These are phyloP conservation scores for Blastobotrys attinorum DNA, from an alignment of 805 yeast species.

Conservation along the genomic window DNA sequence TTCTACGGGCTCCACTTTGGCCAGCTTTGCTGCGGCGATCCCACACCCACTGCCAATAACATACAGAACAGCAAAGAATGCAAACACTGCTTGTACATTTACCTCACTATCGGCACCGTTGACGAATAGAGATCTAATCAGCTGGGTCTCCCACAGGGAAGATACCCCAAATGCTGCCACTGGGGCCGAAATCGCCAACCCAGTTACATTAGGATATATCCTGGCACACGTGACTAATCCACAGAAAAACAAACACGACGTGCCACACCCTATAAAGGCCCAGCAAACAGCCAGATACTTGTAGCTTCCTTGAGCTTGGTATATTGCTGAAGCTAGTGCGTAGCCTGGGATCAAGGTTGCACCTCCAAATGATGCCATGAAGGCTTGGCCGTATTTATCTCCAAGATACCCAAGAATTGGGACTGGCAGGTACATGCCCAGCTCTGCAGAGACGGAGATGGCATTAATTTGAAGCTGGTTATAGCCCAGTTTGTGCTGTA, in stretches of 20 bases:
- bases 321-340: constrained; percentile 37
- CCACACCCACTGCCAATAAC: constrained; percentile 20
- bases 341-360: constrained; percentile 65
- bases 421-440: constrained; percentile 79
- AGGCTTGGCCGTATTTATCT: constrained; percentile 77
- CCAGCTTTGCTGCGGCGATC: constrained; percentile 18
- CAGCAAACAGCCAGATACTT: constrained; percentile 18
- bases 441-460: constrained; percentile 62
- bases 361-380: constrained; percentile 55
- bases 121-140: constrained; percentile 35
- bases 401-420: constrained; percentile 78
- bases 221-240: constrained; percentile 67
- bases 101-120: constrained; percentile 13
- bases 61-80: constrained; percentile 19
- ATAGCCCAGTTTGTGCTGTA: constrained; percentile 51
- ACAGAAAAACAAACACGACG: constrained; percentile 31
- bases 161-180: constrained; percentile 83
- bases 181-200: constrained; percentile 81
- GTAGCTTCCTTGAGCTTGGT: constrained; percentile 18
- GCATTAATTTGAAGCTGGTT: constrained; percentile 62
- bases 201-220: constrained; percentile 67
- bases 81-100: constrained; percentile 15
- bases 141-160: constrained; percentile 64
- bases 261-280: constrained; percentile 31
- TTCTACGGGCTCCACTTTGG: constrained; percentile 29